Evolutionary conservation across 495 filamentous ascomycete species (phyloP), one percentile per base, ranked within the genome.

Genomic region (Aspergillus nanangensis): DNA sequence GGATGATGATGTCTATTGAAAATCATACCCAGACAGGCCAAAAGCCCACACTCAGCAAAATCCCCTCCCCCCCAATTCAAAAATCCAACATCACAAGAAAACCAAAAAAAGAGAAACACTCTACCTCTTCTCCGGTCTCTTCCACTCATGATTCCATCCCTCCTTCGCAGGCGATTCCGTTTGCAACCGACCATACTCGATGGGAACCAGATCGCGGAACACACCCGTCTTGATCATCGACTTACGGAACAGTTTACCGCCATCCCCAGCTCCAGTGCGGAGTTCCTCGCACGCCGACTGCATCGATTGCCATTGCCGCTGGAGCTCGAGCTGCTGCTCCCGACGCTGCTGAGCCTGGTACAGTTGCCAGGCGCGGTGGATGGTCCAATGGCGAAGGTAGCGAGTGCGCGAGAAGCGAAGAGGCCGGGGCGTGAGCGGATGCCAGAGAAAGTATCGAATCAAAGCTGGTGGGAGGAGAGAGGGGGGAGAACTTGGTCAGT

Each of bases 321-420:
- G 74, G 31, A 93, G 72, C 56, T 82, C 82, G 24, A 70, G 64
- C 57, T 84, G 76, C 37, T 81, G 74, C 35, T 62, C 63, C 27
- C 72, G 71, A 38, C 81, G 81, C 63, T 80, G 74, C 55, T 83
- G 71, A 43, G 79, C 72, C 54, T 80, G 79, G 69, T 81, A 81
- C 34, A 95, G 65, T 48, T 86, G 72, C 86, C 89, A 96, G 17
- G 91, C 93, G 53, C 93, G 90, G 71, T 97, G 91, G 73, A 99
- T 97, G 41, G 93, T 96, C 93, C 94, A 99, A 74, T 99, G 93
- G 19, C 93, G 87, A 53, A 97, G 84, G 70, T 80, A 78, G 44
- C 93, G 86, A 71, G 85, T 86, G 51, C 91, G 88, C 20, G 81
- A 87, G 77, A 95, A 85, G 50, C 87, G 81, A 51, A 96, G 78